A percentile compares a stretch with the other conserved stretches of the same genome.
Evolutionary conservation across 1,139 yeast species (phyloP).

Genomic region (Spencermartinsiella ligniputridi): DNA sequence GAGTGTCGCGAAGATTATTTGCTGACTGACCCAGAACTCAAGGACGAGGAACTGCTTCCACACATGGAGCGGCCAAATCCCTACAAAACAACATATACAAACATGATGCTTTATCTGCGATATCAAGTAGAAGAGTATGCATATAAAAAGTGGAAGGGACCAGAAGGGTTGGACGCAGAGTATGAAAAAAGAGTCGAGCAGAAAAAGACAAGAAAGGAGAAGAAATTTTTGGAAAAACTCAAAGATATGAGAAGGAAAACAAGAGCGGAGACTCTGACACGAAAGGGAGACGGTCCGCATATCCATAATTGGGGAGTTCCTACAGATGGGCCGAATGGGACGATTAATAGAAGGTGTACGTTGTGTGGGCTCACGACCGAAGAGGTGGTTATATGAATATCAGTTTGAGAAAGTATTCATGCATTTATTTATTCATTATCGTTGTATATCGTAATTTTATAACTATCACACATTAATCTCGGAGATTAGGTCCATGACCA

Average conservation of each 20-base stretch:
- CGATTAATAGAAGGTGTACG: constrained; percentile 60
- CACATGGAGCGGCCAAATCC: constrained; percentile 92
- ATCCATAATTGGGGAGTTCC: constrained; percentile 77
- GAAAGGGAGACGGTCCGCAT: constrained; percentile 55
- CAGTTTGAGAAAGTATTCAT: too few species aligned
- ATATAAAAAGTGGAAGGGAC: constrained; percentile 90
- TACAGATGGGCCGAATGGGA: constrained; percentile 42
- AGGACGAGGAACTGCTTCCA: constrained; percentile 62
- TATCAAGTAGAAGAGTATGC: constrained; percentile 92
- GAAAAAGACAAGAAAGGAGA: constrained; percentile 69
- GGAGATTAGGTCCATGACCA: constrained; percentile 42
- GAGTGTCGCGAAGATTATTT: constrained; percentile 92
- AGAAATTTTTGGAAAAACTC: constrained; percentile 68
- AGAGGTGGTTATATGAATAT: constrained; percentile 54
- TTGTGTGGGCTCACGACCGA: constrained; percentile 85
- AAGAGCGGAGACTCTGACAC: constrained; percentile 86
- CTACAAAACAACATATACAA: constrained; percentile 77
- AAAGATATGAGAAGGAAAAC: constrained; percentile 86
- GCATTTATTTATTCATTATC: too few species aligned
- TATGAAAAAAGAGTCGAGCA: constrained; percentile 79
- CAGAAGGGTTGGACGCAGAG: constrained; percentile 84
- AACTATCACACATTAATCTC: not conserved
- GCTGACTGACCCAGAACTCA: constrained; percentile 85
- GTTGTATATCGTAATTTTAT: not conserved
- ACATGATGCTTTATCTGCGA: constrained; percentile 88